A percentile compares a stretch with the other conserved stretches of the same genome.
phyloP scores from a whole-genome alignment of 1,139 yeast species.

The Taiozyma sp. region DNA sequence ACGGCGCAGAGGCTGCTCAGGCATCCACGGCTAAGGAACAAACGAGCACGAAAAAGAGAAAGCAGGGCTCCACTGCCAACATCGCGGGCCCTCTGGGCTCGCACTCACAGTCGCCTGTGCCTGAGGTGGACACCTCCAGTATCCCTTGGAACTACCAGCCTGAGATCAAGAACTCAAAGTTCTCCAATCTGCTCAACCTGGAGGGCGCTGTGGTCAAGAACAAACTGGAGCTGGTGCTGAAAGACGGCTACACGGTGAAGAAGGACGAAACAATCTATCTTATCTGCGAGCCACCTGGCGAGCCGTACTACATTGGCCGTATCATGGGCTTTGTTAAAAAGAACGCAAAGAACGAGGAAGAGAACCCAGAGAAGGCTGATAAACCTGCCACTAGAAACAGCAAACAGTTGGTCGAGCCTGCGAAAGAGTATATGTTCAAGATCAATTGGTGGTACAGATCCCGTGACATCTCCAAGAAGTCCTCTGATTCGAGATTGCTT shows the following conservation, averaged over 20 bases:
- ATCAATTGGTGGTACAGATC: constrained; percentile 95
- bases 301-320: constrained; percentile 87
- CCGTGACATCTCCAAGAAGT: constrained; percentile 67
- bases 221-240: constrained; percentile 20
- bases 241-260: constrained; percentile 30
- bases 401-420: constrained; percentile 27
- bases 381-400: constrained; percentile 7
- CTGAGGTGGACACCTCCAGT: constrained; percentile 3
- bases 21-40: constrained; percentile 1
- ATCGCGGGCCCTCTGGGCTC: background rate
- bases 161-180: constrained; percentile 12
- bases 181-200: constrained; percentile 33
- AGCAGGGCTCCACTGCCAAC: background rate
- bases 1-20: constrained; percentile 1
- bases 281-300: constrained; percentile 93
- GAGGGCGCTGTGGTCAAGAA: constrained; percentile 33
- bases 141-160: constrained; percentile 24
- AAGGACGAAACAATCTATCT: constrained; percentile 70
- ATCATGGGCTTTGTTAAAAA: constrained; percentile 68
- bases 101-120: constrained; percentile 9
- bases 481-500: constrained; percentile 68
- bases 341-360: constrained; percentile 21
- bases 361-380: background rate
- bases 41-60: constrained; percentile 1
- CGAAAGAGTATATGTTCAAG: constrained; percentile 53